Conservation (phyloP, 2,329 filamentous ascomycete genomes). For the Xylariaceae sp. region DNA sequence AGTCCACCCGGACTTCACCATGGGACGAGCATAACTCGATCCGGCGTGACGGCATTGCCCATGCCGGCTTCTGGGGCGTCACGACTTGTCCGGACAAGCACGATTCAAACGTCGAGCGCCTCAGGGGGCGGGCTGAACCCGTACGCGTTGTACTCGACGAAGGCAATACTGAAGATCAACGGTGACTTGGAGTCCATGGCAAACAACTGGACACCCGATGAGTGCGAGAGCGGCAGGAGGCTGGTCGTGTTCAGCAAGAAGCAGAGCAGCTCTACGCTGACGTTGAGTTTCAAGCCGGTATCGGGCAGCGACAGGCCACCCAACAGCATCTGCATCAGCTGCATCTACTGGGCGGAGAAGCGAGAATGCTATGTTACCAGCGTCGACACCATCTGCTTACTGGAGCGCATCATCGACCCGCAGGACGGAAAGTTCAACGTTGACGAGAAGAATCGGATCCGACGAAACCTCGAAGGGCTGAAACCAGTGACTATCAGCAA, state of each 20-base stretch:
- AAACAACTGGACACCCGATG: conserved; percentile 74
- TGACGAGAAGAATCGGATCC: conserved; percentile 97
- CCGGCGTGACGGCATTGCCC: conserved; percentile 44
- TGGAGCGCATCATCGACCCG: conserved; percentile 78
- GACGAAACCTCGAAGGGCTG: conserved; percentile 92
- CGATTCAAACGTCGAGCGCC: conserved; percentile 36
- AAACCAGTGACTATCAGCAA: conserved; percentile 91
- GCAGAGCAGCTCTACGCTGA: conserved; percentile 76
- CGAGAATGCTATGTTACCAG: conserved; percentile 89
- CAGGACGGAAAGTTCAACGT: conserved; percentile 77
- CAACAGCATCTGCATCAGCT: conserved; percentile 91
- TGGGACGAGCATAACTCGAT: conserved; percentile 37
- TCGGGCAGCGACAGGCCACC: conserved; percentile 71
- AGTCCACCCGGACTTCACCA: conserved; percentile 39
- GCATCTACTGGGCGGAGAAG: conserved; percentile 95
- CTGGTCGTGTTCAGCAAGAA: conserved; percentile 84
- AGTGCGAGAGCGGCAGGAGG: conserved; percentile 71
- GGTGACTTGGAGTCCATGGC: conserved; percentile 84
- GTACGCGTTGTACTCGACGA: conserved; percentile 75
- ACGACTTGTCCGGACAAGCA: conserved; percentile 52
- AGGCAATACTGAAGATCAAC: conserved; percentile 77
- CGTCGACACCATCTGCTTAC: conserved; percentile 91
- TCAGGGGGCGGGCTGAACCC: conserved; percentile 59
- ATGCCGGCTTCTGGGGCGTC: conserved; percentile 42
- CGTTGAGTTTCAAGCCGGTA: conserved; percentile 73